A percentile compares a stretch with the other conserved stretches of the same genome.
Evolutionary conservation across 768 basidiomycete genomes (phyloP).

Genomic region (Psilocybe subaeruginosa): DNA sequence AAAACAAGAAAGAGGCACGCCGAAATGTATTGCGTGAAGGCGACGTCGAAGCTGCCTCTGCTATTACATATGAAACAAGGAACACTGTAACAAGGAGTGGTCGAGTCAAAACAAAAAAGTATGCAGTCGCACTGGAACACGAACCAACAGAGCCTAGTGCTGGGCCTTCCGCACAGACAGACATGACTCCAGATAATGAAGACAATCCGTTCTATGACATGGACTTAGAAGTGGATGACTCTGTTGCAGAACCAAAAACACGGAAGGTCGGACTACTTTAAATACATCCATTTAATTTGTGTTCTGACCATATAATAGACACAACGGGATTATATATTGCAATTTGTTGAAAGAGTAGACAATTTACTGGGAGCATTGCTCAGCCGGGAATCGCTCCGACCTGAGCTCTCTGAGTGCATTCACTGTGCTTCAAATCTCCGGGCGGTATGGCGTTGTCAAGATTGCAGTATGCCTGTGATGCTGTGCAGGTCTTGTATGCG

Average conservation of each 20-base stretch:
- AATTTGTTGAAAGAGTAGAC: slow-evolving; percentile 2
- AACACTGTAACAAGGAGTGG: background rate
- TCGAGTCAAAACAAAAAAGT: background rate
- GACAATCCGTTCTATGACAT: too few species aligned
- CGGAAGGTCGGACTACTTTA: too few species aligned
- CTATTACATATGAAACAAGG: background rate
- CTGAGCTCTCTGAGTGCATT: background rate
- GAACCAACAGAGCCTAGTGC: background rate
- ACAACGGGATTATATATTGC: background rate
- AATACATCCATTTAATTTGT: background rate
- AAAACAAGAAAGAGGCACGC: background rate
- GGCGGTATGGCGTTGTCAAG: slow-evolving; percentile 11
- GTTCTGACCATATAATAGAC: background rate
- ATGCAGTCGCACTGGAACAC: background rate
- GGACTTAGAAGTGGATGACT: too few species aligned
- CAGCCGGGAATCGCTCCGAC: background rate
- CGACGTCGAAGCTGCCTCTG: background rate
- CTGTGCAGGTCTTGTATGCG: slow-evolving; percentile 5
- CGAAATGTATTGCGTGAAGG: background rate
- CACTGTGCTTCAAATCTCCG: background rate
- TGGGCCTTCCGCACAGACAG: too few species aligned
- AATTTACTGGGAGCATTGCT: background rate
- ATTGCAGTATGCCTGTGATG: background rate
- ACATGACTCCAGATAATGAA: too few species aligned
- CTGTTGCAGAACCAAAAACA: too few species aligned